A percentile compares a stretch with the other conserved stretches of the same genome.
These are phyloP conservation scores for Mangifera indica DNA, from an alignment of 345 rosid species.

Conservation along the genomic window DNA sequence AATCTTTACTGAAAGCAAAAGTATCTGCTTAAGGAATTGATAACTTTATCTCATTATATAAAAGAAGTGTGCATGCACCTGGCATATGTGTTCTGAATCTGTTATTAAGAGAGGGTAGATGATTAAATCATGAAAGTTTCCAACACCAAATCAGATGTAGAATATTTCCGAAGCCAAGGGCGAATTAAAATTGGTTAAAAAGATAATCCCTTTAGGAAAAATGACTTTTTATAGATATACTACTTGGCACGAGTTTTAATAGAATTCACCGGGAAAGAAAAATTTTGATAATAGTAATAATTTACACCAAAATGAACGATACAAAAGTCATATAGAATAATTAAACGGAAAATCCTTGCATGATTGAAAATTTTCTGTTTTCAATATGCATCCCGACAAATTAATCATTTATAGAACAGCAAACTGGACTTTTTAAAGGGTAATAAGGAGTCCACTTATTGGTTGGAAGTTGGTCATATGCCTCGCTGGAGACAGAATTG, in stretches of 20 bases:
- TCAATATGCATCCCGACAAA: no score
- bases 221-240: no score
- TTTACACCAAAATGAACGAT: no score
- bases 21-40: not conserved
- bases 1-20: not conserved
- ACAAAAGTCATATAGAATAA: no score
- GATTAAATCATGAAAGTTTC: not conserved
- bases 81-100: not conserved
- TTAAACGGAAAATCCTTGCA: no score
- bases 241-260: no score
- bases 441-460: not conserved
- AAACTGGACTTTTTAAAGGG: no score
- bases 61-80: not conserved
- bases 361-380: no score
- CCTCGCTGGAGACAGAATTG: not conserved
- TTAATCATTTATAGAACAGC: no score
- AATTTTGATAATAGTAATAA: no score
- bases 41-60: not conserved
- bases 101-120: no score
- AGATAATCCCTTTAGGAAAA: not conserved
- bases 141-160: not conserved
- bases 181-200: not conserved
- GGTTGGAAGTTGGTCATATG: not conserved
- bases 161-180: not conserved
- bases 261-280: no score